Evolutionary conservation across 352 stramenopile species (phyloP), one percentile per base, ranked within the genome.

Genomic region (Aphanomyces astaci): DNA sequence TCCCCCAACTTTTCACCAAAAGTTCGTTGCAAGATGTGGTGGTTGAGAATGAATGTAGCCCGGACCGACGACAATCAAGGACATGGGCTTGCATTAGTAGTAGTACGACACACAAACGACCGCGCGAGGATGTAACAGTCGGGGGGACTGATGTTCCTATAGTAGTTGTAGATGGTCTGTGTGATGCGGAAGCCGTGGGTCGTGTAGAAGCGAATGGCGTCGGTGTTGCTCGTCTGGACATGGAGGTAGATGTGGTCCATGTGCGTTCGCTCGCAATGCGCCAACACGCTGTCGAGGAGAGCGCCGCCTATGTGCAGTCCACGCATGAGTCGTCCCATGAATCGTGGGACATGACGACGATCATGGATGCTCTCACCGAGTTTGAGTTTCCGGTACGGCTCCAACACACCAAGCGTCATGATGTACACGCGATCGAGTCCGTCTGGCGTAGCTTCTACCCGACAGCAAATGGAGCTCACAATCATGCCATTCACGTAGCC

Each of bases 131-230:
- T 71, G 72, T 94, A 97, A 77, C 93, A 98, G 80, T 98, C 80
- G 0, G 93, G 91, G 15, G 92, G 91, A 70, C 98, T 85, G 69
- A 98, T 96, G 62, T 83, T 78, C 64, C 95, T 94, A 75, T 98
- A 98, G 76, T 98, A 98, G 66, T 97, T 96, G 65, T 89, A 76
- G 46, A 98, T 89, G 45, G 89, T 89, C 70, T 96, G 82, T 10
- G 79, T 87, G 69, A 92, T 83, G 57, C 88, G 72, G 77, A 98
- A 98, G 39, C 85, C 90, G 63, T 89, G 81, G 39, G 79, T 72
- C 7, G 62, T 74, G 72, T 98, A 98, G 78, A 98, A 98, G 15
- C 80, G 73, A 22, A 98, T 87, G 13, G 93, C 95, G 48, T 87
- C 89, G 0, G 75, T 70, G 72, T 98, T 98, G 55, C 74, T 96